Percentiles rank a stretch among this genome's conserved stretches.
These are phyloP conservation scores for Psidium guajava DNA, from an alignment of 345 rosid species.

Conservation along the genomic window DNA sequence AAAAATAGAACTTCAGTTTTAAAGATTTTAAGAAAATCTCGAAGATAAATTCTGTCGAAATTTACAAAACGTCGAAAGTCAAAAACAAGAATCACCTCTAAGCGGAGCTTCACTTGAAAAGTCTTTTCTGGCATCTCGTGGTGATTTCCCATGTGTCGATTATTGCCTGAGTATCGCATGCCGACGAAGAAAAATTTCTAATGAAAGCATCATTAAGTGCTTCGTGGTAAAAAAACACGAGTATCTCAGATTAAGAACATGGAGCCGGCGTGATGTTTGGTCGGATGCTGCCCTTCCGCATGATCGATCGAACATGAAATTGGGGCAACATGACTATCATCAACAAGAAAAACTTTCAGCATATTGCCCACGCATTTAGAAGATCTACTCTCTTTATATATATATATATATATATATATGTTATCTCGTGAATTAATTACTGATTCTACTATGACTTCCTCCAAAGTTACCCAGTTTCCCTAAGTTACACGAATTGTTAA, in stretches of 20 bases:
- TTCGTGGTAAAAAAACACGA: background rate
- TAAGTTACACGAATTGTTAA: background rate
- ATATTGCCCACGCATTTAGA: background rate
- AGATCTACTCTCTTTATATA: background rate
- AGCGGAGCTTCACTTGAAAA: background rate
- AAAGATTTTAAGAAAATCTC: too few species aligned
- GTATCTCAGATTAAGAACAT: background rate
- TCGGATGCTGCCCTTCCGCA: accelerated
- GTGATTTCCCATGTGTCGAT: background rate
- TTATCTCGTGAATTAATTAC: background rate
- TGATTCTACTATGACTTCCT: background rate
- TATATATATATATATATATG: too few species aligned
- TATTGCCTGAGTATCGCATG: background rate
- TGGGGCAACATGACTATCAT: accelerated
- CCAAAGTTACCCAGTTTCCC: background rate
- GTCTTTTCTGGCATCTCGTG: background rate
- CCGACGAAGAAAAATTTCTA: background rate
- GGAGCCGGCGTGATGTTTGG: accelerated
- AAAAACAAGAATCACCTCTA: background rate
- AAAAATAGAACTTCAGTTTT: too few species aligned
- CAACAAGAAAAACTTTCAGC: background rate
- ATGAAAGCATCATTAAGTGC: background rate
- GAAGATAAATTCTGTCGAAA: background rate
- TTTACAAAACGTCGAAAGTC: background rate
- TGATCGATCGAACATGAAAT: background rate